Conservation (phyloP, 2,329 filamentous ascomycete species). For the Microdochium paspali region DNA sequence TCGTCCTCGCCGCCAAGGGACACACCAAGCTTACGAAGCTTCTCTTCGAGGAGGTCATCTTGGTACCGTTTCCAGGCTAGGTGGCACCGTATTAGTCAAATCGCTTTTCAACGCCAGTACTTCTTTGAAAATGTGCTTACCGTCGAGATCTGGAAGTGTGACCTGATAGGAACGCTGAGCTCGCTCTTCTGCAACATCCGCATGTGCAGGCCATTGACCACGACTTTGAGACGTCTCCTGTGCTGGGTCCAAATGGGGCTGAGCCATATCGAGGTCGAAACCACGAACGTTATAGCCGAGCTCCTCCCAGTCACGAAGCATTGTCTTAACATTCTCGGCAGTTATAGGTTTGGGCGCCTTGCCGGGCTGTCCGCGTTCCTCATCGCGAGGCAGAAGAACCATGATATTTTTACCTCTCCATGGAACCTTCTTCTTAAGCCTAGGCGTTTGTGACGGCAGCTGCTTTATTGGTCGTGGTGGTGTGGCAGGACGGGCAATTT, state of each 20-base stretch:
- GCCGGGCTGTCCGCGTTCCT: constrained; percentile 51
- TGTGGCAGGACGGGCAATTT: constrained; percentile 10
- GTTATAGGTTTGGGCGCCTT: constrained; percentile 44
- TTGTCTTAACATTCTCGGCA: constrained; percentile 45
- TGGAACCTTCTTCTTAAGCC: constrained; percentile 59
- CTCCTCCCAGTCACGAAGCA: constrained; percentile 57
- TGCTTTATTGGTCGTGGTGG: constrained; percentile 22
- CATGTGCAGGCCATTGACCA: constrained; percentile 55
- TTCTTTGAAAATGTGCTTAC: constrained; percentile 22
- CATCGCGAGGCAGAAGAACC: constrained; percentile 59
- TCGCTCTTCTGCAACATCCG: constrained; percentile 48
- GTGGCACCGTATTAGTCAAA: background rate
- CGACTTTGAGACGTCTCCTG: constrained; percentile 52
- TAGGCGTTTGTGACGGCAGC: constrained; percentile 36
- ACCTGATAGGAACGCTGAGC: constrained; percentile 46
- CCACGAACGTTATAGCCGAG: constrained; percentile 60
- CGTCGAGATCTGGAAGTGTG: constrained; percentile 59
- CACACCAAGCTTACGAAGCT: constrained; percentile 84
- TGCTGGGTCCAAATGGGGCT: constrained; percentile 14
- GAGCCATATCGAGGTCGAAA: constrained; percentile 52
- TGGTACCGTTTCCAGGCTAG: constrained; percentile 68
- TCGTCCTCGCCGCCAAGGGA: constrained; percentile 64
- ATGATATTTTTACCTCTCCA: constrained; percentile 71
- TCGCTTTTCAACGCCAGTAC: constrained; percentile 6
- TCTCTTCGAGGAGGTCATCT: constrained; percentile 77